Conservation (phyloP, 2,329 filamentous ascomycete genomes). For the Venturia pyrina region DNA sequence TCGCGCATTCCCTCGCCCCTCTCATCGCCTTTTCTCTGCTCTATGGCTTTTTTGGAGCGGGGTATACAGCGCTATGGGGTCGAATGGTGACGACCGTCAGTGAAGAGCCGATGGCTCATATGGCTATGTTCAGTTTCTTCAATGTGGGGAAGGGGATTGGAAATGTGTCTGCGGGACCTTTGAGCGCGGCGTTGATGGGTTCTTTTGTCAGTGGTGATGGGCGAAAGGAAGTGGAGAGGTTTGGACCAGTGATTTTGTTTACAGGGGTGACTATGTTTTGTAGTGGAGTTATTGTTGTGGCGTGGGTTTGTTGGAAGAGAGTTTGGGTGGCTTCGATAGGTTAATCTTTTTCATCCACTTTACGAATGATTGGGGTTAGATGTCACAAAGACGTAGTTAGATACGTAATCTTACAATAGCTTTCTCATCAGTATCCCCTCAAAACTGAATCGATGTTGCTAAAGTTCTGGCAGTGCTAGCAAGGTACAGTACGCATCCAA, state of each 20-base stretch:
- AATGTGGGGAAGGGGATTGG: slow-evolving; percentile 9
- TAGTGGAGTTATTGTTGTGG: neutral
- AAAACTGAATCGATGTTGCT: too few relatives aligned
- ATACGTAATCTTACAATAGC: too few relatives aligned
- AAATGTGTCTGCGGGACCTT: slow-evolving; percentile 7
- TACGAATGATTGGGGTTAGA: neutral
- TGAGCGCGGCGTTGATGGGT: slow-evolving; percentile 6
- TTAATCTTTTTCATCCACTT: too few relatives aligned
- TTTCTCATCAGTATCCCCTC: too few relatives aligned
- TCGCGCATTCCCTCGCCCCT: slow-evolving; percentile 5
- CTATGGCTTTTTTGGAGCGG: slow-evolving; percentile 12
- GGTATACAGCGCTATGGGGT: slow-evolving; percentile 10
- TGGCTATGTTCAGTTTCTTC: slow-evolving; percentile 8
- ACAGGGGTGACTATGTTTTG: neutral
- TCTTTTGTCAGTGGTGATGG: neutral
- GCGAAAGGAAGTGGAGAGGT: neutral
- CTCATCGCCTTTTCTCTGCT: slow-evolving; percentile 8
- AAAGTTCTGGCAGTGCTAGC: too few relatives aligned
- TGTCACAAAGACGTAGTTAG: too few relatives aligned
- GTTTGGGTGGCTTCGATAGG: neutral
- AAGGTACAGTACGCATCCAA: too few relatives aligned
- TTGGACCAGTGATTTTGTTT: neutral
- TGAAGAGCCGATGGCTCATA: slow-evolving; percentile 8
- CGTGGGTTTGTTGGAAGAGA: neutral
- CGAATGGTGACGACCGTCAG: slow-evolving; percentile 8